These are phyloP conservation scores for Nicotiana undulata DNA, from an alignment of 257 asterid species.

Conservation along the genomic window DNA sequence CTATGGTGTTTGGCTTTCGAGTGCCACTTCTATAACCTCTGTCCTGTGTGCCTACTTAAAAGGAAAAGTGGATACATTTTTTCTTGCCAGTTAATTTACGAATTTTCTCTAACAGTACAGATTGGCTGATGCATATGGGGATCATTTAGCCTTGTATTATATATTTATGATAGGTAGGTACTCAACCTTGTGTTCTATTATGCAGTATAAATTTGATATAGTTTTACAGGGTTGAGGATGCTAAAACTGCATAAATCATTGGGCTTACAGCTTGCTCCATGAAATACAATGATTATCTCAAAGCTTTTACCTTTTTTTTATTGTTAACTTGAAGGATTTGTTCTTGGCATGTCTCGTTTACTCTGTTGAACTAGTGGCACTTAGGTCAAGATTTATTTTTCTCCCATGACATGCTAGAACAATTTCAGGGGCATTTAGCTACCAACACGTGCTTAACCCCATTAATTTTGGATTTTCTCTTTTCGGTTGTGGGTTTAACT, in stretches of 20 bases:
- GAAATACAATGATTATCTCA: not conserved
- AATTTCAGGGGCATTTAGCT: not conserved
- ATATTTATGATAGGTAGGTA: not conserved
- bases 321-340: not conserved
- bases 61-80: not conserved
- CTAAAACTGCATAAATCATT: not conserved
- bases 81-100: not conserved
- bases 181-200: not conserved
- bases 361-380: not conserved
- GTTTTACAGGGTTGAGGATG: not conserved
- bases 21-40: not conserved
- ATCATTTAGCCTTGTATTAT: not conserved
- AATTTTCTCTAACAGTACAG: not conserved
- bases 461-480: not conserved
- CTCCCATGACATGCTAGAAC: not conserved
- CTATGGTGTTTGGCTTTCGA: not conserved
- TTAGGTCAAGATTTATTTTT: not conserved
- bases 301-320: not conserved
- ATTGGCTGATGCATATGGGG: not conserved
- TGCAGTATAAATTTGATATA: not conserved
- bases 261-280: not conserved
- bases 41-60: not conserved
- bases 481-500: not conserved
- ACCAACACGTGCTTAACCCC: not conserved
- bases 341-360: not conserved